Base-by-base conservation (phyloP, 1,284 basidiomycete species). In the Leccinum olivaceoglutinosum region DNA sequence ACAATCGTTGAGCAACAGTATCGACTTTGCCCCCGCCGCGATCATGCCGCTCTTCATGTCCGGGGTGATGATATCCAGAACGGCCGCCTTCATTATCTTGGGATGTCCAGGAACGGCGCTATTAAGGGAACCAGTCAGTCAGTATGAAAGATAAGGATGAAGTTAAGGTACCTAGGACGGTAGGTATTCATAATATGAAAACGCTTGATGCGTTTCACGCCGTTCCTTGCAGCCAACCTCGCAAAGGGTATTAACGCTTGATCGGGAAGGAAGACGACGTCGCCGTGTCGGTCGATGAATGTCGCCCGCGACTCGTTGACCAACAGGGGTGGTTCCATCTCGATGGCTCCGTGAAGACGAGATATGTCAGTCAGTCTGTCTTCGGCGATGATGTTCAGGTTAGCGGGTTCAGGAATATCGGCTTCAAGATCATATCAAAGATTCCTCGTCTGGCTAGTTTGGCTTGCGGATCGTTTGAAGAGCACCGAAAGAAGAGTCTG, bases 311-410 rank as follows among this genome's bases (percentile, higher is more conserved):
- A 84, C 29, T 73, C 67, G n/a, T 69, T 73, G 69, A 94, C 85
- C 5, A 98, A 79, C 14, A 96, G 77, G 0, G 94, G 90, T 0
- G 94, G 88, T 67, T 93, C 89, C 73, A 89, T 86, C 68, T 95
- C 88, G 2, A 97, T 86, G 0, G 96, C 95, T 6, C 96, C 96
- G 69, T 96, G 95, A 2, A 96, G 80, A 57, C 88, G 85, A 73
- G 97, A 95, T 12, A 96, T 85, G 7, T 86, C 79, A 3, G 85
- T 81, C 3, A 97, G 79, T 25, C 87, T 85, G 62, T 94, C 89
- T 65, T 89, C 82, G 4, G 96, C 92, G 3, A 91, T 87, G 39
- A 87, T 85, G 63, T 92, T 89, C 57, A 94, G 75, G 1, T 87
- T 81, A 2, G 88, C 82, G 71, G 94, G 88, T 67, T 92, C 90